Conservation (phyloP, 2,329 filamentous ascomycete species). For the Phyllosticta capitalensis region DNA sequence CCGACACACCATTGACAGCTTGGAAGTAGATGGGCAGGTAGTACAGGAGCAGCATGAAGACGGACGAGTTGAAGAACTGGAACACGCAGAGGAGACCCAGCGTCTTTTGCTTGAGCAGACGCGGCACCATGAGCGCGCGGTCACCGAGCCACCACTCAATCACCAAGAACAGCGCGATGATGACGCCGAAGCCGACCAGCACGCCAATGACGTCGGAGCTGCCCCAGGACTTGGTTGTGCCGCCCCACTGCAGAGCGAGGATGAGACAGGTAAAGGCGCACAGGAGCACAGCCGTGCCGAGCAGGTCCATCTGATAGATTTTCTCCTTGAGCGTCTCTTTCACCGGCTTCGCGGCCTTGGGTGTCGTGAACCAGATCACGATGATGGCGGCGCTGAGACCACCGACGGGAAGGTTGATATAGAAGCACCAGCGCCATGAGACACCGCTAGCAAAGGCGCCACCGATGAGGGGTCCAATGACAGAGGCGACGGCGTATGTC, state of each 20-base stretch:
- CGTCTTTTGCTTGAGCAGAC: constrained; percentile 30
- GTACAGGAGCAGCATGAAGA: constrained; percentile 32
- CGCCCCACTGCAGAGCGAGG: constrained; percentile 39
- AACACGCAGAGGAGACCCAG: constrained; percentile 27
- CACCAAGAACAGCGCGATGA: constrained; percentile 26
- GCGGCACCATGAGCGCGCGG: constrained; percentile 30
- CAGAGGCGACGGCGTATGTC: constrained; percentile 25
- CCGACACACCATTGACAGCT: constrained; percentile 24
- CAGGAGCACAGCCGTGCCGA: constrained; percentile 34
- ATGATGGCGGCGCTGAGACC: constrained; percentile 29
- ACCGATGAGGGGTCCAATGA: constrained; percentile 34
- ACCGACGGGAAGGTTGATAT: constrained; percentile 40
- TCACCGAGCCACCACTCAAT: constrained; percentile 32
- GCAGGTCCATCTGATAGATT: constrained; percentile 36
- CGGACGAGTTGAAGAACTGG: constrained; percentile 27
- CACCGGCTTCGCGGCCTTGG: constrained; percentile 18
- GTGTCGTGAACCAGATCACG: constrained; percentile 31
- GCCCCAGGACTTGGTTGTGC: constrained; percentile 21
- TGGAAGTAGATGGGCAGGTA: constrained; percentile 44
- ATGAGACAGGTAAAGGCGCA: constrained; percentile 32
- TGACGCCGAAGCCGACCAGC: constrained; percentile 35
- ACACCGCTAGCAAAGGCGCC: constrained; percentile 34
- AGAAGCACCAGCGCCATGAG: constrained; percentile 34
- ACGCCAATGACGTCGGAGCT: constrained; percentile 35
- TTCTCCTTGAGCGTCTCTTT: constrained; percentile 24